Evolutionary conservation across 495 filamentous ascomycete genomes (phyloP).

Genomic region (Penicillium pancosmium): DNA sequence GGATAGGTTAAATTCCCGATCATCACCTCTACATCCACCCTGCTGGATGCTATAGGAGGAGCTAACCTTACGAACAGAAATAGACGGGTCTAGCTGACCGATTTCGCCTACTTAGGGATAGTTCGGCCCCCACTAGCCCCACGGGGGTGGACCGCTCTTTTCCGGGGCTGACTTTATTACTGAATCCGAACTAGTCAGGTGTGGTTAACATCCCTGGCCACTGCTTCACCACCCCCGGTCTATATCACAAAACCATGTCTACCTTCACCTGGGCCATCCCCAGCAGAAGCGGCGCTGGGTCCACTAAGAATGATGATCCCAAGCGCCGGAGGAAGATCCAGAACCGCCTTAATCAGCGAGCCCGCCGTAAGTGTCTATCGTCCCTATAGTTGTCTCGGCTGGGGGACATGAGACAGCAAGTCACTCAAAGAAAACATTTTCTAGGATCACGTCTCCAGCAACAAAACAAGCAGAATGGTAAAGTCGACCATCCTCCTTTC

Average conservation of each 20-base stretch:
- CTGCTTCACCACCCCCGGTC: neutral
- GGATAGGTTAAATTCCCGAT: neutral
- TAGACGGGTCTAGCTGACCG: neutral
- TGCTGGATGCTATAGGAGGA: too few species aligned
- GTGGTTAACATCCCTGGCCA: neutral
- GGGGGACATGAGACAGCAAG: neutral
- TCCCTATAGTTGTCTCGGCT: neutral
- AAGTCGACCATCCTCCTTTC: neutral
- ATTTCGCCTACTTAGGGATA: neutral
- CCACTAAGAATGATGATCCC: constrained; percentile 3
- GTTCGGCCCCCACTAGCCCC: neutral
- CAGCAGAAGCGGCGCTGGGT: neutral
- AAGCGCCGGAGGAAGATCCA: constrained; percentile 16
- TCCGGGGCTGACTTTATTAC: constrained; percentile 13
- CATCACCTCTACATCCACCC: too few species aligned
- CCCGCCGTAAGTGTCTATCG: constrained; percentile 12
- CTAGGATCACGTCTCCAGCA: neutral
- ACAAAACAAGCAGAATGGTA: neutral
- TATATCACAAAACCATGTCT: neutral
- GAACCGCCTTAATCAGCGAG: constrained; percentile 25
- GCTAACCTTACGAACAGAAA: too few species aligned
- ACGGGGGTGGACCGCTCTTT: neutral
- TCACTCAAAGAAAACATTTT: neutral
- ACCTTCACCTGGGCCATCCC: neutral
- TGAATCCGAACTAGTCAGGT: constrained; percentile 4